Evolutionary conservation across 1,139 yeast species (phyloP).

Genomic region (Insectozyma bohioensis): DNA sequence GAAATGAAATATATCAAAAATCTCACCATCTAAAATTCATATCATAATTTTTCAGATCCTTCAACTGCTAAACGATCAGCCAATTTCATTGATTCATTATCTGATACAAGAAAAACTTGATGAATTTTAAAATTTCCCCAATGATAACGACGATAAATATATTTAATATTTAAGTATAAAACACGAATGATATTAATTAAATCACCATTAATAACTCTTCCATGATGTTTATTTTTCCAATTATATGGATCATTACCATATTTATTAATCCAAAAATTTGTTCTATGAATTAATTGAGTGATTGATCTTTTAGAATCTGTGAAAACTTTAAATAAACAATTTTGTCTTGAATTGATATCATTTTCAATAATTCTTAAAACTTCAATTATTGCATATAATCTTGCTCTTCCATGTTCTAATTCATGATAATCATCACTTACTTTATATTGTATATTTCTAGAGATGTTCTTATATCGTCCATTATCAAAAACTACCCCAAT

Average conservation of each 20-base stretch:
- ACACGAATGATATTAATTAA: background rate
- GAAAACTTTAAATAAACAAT: background rate
- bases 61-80: background rate
- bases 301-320: background rate
- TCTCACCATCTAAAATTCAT: too few species aligned
- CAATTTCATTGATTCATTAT: background rate
- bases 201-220: background rate
- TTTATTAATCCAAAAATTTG: background rate
- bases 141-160: background rate
- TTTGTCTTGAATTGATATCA: background rate
- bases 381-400: background rate
- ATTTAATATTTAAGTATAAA: background rate
- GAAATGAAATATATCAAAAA: too few species aligned
- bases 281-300: background rate
- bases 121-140: background rate
- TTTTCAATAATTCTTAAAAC: background rate
- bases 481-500: background rate
- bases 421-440: too few species aligned
- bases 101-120: background rate
- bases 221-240: background rate
- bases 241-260: background rate
- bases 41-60: too few species aligned
- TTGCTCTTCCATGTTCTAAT: background rate
- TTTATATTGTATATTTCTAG: too few species aligned
- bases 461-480: background rate